These are phyloP conservation scores for Diaporthe velutina DNA, from an alignment of 2,329 filamentous ascomycete species.

Conservation along the genomic window DNA sequence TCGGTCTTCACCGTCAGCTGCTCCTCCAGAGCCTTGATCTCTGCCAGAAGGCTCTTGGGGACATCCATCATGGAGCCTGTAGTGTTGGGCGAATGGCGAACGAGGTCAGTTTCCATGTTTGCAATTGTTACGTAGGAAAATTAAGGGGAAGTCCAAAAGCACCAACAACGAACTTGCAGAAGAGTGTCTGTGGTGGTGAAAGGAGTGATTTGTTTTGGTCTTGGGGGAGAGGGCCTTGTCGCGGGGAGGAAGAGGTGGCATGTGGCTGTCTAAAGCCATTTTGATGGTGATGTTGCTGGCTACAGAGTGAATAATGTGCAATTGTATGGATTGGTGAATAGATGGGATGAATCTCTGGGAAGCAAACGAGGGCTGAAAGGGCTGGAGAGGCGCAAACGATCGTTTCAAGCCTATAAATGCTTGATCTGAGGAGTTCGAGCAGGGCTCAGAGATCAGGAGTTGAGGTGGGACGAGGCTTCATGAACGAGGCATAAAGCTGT, in stretches of 20 bases:
- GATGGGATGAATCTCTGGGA: background rate
- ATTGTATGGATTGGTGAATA: background rate
- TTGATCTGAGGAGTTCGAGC: background rate
- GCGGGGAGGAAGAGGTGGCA: slow-evolving; percentile 28
- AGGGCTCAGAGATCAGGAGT: background rate
- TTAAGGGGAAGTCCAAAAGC: background rate
- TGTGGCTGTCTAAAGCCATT: slow-evolving; percentile 36
- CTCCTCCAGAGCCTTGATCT: slow-evolving; percentile 88
- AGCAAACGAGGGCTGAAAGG: background rate
- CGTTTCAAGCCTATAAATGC: background rate
- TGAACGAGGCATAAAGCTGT: background rate
- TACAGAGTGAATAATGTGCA: background rate
- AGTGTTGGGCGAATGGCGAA: slow-evolving; percentile 24
- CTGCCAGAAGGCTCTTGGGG: slow-evolving; percentile 82
- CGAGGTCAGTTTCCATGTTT: slow-evolving; percentile 10
- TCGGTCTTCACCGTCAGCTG: slow-evolving; percentile 81
- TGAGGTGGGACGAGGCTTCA: background rate
- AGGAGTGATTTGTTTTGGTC: slow-evolving; percentile 33
- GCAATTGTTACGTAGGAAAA: background rate
- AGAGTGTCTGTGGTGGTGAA: slow-evolving; percentile 36
- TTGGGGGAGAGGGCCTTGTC: slow-evolving; percentile 37
- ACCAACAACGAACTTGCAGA: slow-evolving; percentile 15
- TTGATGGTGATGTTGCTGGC: slow-evolving; percentile 4
- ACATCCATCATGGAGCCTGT: slow-evolving; percentile 91
- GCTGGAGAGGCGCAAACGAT: background rate